Evolutionary conservation across 108 stramenopile genomes (phyloP), one percentile per base, ranked within the genome.

Genomic region (Nitzschia palea): DNA sequence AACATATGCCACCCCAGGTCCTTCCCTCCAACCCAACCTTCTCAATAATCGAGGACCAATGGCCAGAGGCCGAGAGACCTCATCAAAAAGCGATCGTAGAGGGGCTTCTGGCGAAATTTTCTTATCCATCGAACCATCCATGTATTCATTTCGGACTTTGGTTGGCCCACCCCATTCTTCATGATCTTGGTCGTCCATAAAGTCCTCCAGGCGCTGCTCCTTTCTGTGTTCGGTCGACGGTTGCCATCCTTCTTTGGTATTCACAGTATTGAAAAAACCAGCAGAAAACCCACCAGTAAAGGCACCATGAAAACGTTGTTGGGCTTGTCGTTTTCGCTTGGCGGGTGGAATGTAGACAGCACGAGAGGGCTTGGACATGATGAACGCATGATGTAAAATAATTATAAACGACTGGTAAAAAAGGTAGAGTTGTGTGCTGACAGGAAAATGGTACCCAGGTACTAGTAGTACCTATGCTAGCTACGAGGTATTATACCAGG

Each of bases 221-320:
- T 72, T 34, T 55, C 71, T 29, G 40, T 55, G 66, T 29, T 70
- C 52, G 4, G 61, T 55, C 4, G 68, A 58, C 4, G 95, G 95
- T 34, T 62, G 65, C 89, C 90, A 96, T 78, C 95, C 95, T 47
- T 96, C 86, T 36, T 72, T 79, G 44, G 76, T 81, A 55, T 89
- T 92, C 0, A 94, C 91, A 32, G 91, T 90, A 64, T 95, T 91
- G 84, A 78, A 91, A 70, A 88, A 87, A 1, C 94, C 94, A 18
- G 94, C 94, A 18, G 86, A 86, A 62, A 91, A 91, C 3, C 94
- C 95, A 20, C 92, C 92, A 2, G 80, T 83, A 64, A 93, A 93
- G 31, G 92, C 91, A 4, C 82, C 83, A 77, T 84, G 86, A 44
- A 84, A 77, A 5, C 83, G 71, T n/a, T 36, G 34, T 33, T 32